Conservation (phyloP, 1,284 basidiomycete species). For the Cutaneotrichosporon curvatum region DNA sequence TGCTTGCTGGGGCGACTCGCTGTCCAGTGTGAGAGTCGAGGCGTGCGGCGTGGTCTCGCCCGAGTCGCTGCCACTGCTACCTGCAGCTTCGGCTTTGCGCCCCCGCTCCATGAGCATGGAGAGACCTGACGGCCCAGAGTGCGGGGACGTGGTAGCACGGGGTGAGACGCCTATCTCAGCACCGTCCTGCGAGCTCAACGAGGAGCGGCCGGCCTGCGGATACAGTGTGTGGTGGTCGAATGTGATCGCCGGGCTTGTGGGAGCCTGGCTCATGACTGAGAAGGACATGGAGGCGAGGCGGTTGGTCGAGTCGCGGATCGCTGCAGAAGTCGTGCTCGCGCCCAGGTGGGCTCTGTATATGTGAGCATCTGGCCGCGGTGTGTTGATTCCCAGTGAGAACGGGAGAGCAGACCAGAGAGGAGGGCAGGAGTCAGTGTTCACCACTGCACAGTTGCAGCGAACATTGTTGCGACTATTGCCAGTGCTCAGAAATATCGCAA, state of each 20-base stretch:
- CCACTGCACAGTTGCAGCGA: neutral
- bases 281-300: conserved; percentile 42
- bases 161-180: neutral
- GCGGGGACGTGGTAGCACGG: conserved; percentile 11
- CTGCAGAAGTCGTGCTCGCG: conserved; percentile 19
- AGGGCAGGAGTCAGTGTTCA: too few species aligned
- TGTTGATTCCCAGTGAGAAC: neutral
- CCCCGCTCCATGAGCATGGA: conserved; percentile 35
- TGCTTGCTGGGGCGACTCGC: neutral
- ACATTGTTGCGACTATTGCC: too few species aligned
- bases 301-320: conserved; percentile 39
- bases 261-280: conserved; percentile 5
- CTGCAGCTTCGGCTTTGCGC: neutral
- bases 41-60: conserved; percentile 13
- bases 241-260: neutral
- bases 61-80: conserved; percentile 2
- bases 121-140: conserved; percentile 30
- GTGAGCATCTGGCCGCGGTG: neutral
- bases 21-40: neutral
- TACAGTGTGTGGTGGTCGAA: conserved; percentile 24
- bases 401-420: too few species aligned
- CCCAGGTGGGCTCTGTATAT: neutral
- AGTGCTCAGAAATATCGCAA: too few species aligned
- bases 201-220: conserved; percentile 23
- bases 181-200: too few species aligned